These are phyloP conservation scores for Neonectria hederae DNA, from an alignment of 2,329 filamentous ascomycete species.

Conservation along the genomic window DNA sequence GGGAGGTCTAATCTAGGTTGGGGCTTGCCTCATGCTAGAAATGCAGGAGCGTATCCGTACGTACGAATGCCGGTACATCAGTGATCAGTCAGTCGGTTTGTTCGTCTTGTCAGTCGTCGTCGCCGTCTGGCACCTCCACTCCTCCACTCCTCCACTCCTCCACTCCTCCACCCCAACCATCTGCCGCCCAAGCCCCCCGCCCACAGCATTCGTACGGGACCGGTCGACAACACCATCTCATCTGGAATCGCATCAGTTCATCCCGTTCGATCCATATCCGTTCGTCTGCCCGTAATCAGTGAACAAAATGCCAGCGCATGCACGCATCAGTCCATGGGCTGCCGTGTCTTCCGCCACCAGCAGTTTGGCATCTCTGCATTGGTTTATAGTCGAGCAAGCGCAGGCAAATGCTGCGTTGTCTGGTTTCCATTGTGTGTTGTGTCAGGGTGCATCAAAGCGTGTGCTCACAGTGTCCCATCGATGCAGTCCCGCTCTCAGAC, in stretches of 20 bases:
- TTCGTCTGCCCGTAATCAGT: background rate
- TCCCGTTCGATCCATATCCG: background rate
- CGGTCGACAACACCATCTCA: slow-evolving; percentile 1
- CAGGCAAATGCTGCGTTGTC: background rate
- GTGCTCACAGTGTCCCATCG: background rate
- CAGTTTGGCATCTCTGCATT: background rate
- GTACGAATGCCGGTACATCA: background rate
- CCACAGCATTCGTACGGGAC: background rate
- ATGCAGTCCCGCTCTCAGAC: slow-evolving; percentile 33
- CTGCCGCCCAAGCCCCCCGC: too few species aligned
- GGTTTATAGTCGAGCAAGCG: background rate
- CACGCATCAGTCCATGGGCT: slow-evolving; percentile 8
- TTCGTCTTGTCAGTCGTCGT: too few species aligned
- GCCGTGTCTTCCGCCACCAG: background rate
- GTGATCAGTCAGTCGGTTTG: background rate
- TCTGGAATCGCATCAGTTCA: slow-evolving; percentile 10
- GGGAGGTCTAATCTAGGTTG: slow-evolving; percentile 5
- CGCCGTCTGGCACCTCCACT: too few species aligned
- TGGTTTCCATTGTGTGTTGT: slow-evolving; percentile 6
- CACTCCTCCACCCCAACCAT: too few species aligned
- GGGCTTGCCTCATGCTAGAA: background rate
- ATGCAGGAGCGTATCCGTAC: background rate
- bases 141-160: too few species aligned
- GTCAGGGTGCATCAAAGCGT: slow-evolving; percentile 2
- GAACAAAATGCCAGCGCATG: slow-evolving; percentile 4